A percentile compares a stretch with the other conserved stretches of the same genome.
These are phyloP conservation scores for Polyplosphaeria fusca DNA, from an alignment of 495 filamentous ascomycete genomes.

Conservation along the genomic window DNA sequence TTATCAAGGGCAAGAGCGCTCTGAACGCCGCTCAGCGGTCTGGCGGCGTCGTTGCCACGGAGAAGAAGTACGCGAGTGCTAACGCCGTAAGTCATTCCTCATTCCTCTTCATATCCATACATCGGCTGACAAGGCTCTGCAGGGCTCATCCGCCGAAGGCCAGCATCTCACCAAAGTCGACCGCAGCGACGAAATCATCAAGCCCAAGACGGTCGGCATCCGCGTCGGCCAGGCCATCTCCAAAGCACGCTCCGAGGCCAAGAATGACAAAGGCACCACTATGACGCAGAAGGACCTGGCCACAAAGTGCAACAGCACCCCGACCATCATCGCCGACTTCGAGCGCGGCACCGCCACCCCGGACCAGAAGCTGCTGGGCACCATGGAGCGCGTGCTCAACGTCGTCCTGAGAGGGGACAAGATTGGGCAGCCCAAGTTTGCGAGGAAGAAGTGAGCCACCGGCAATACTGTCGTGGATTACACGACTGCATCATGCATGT, in stretches of 20 bases:
- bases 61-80: slow-evolving; percentile 83
- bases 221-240: slow-evolving; percentile 80
- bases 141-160: slow-evolving; percentile 68
- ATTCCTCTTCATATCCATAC: neutral
- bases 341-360: slow-evolving; percentile 77
- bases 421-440: slow-evolving; percentile 73
- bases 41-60: slow-evolving; percentile 73
- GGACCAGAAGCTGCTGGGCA: slow-evolving; percentile 76
- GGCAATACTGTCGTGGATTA: no score
- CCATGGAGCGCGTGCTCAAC: slow-evolving; percentile 81
- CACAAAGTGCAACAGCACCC: slow-evolving; percentile 86
- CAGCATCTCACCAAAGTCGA: slow-evolving; percentile 98
- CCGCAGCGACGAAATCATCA: slow-evolving; percentile 95
- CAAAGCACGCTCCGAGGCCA: slow-evolving; percentile 59
- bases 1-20: slow-evolving; percentile 79
- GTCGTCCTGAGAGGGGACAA: slow-evolving; percentile 76
- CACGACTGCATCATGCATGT: no score
- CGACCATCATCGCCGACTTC: slow-evolving; percentile 74
- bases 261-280: slow-evolving; percentile 58
- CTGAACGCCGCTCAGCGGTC: slow-evolving; percentile 81
- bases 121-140: neutral
- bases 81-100: slow-evolving; percentile 64
- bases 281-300: slow-evolving; percentile 98
- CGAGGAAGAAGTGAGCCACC: slow-evolving; percentile 57
- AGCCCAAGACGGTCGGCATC: slow-evolving; percentile 82